Evolutionary conservation across 345 rosid genomes (phyloP), one percentile per base, ranked within the genome.

Genomic region (Erodium maritimum): DNA sequence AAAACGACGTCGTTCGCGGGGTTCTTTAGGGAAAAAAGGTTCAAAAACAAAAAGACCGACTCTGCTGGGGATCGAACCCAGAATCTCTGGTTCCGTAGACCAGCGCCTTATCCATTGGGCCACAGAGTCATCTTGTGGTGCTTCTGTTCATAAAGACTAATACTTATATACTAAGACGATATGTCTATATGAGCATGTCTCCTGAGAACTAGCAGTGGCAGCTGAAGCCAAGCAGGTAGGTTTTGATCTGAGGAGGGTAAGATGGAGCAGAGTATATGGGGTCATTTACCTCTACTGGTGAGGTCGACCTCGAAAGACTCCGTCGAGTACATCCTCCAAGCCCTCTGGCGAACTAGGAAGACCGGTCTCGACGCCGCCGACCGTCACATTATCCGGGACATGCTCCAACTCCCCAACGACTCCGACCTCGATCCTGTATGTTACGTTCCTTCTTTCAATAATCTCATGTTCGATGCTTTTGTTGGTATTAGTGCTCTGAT

Each of bases 21-120:
- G 33, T 7, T 25, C n/a, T n/a, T n/a, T n/a, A n/a, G n/a, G n/a
- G n/a, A n/a, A n/a, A n/a, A n/a, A n/a, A n/a, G n/a, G n/a, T n/a
- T n/a, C n/a, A n/a, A 25, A 25, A 25, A 25, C 33, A 25, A 25
- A 25, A 25, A 2, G 33, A 7, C 33, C 33, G 33, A 25, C 33
- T 25, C 33, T 25, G 33, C 33, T 25, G 33, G 33, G 33, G 33
- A 25, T 25, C 33, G 33, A 25, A 25, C 33, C 33, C 33, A 25
- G 33, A 25, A 7, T 25, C 33, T 25, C 33, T 77, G 82, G 84
- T 82, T 86, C 69, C 87, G 95, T 84, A 73, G 90, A 84, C 91
- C 85, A 86, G 96, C 82, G 85, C 91, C 91, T 84, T 82, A 78
- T 91, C 91, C 97, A 82, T 84, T 85, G 82, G 88, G 80, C 84